These are phyloP conservation scores for Colletotrichum sidae DNA, from an alignment of 2,329 filamentous ascomycete species.

Conservation along the genomic window DNA sequence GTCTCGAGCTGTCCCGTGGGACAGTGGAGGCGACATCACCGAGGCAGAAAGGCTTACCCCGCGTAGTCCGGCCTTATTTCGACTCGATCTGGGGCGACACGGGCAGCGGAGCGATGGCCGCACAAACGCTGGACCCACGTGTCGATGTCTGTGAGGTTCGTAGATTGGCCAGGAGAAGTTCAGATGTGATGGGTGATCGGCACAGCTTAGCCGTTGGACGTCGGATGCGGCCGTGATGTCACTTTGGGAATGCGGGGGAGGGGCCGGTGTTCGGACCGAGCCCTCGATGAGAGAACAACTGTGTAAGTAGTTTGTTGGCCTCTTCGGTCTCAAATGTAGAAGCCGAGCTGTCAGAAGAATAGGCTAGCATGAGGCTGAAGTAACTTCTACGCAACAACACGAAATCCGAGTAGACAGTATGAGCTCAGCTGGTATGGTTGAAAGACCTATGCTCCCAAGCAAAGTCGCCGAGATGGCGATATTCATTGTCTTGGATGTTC, in stretches of 20 bases:
- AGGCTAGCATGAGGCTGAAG: too few relatives aligned
- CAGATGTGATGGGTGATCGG: conserved; percentile 11
- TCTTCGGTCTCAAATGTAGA: too few relatives aligned
- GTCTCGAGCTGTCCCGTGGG: background rate
- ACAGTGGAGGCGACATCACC: background rate
- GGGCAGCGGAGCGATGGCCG: conserved; percentile 19
- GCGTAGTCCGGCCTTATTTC: conserved; percentile 12
- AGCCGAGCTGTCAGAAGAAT: too few relatives aligned
- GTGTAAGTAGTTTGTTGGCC: too few relatives aligned
- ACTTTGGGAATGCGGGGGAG: conserved; percentile 30
- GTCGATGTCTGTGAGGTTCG: background rate
- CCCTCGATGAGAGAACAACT: too few relatives aligned
- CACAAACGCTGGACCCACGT: conserved; percentile 15
- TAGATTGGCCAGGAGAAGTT: conserved; percentile 10
- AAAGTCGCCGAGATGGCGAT: too few relatives aligned
- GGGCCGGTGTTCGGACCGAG: conserved; percentile 21
- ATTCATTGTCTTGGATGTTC: too few relatives aligned
- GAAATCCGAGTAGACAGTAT: too few relatives aligned
- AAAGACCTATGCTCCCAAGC: too few relatives aligned
- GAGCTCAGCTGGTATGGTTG: too few relatives aligned
- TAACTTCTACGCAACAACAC: too few relatives aligned
- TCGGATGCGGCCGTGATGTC: conserved; percentile 13
- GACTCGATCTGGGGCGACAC: background rate
- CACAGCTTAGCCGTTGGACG: conserved; percentile 7
- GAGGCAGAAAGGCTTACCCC: conserved; percentile 20